Conservation (phyloP, 306 rosid genomes). For the Cajanus cajan region DNA sequence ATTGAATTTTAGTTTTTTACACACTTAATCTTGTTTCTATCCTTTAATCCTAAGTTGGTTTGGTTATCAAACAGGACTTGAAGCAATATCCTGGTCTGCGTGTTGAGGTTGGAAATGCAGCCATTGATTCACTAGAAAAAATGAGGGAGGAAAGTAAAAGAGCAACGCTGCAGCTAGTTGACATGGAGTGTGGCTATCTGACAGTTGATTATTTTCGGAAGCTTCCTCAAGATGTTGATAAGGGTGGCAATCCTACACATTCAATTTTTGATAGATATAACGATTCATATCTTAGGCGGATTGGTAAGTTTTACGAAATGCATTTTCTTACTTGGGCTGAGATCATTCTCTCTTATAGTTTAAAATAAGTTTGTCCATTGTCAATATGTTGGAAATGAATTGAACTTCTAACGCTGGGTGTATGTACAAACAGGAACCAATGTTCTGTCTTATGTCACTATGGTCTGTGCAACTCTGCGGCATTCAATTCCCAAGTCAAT, state of each 20-base stretch:
- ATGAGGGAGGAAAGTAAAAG: slow-evolving; percentile 92
- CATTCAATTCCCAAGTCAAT: slow-evolving; percentile 86
- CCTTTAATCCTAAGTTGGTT: background rate
- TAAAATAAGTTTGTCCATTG: background rate
- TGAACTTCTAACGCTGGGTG: background rate
- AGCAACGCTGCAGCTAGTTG: slow-evolving; percentile 79
- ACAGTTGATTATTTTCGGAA: slow-evolving; percentile 91
- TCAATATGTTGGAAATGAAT: background rate
- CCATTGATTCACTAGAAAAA: slow-evolving; percentile 72
- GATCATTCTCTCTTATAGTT: background rate
- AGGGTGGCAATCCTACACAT: slow-evolving; percentile 98
- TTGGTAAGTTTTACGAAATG: slow-evolving; percentile 49
- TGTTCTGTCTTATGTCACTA: slow-evolving; percentile 77
- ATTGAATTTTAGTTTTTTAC: background rate
- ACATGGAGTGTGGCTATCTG: slow-evolving; percentile 90
- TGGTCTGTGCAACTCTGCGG: slow-evolving; percentile 75
- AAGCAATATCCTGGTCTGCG: slow-evolving; percentile 92
- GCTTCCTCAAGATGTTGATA: slow-evolving; percentile 94
- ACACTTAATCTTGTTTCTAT: background rate
- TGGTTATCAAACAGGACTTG: slow-evolving; percentile 58
- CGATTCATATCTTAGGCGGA: slow-evolving; percentile 84
- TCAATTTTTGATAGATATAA: slow-evolving; percentile 91
- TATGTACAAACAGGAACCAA: slow-evolving; percentile 56
- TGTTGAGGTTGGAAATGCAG: slow-evolving; percentile 85
- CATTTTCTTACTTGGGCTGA: background rate